These are phyloP conservation scores for Nakazawaea siamensis DNA, from an alignment of 805 yeast species.

Conservation along the genomic window DNA sequence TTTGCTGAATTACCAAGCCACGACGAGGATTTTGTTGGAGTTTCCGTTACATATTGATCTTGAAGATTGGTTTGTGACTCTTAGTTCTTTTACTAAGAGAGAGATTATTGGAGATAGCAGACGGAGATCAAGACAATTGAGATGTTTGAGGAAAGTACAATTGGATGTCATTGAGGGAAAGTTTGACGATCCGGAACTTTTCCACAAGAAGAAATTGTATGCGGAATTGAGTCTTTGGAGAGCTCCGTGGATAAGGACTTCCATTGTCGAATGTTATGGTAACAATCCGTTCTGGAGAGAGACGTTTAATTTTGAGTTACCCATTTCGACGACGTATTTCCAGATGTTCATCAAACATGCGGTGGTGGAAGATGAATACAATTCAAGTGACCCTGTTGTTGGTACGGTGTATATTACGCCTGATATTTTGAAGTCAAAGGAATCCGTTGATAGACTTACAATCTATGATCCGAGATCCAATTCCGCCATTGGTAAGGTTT, in stretches of 20 bases:
- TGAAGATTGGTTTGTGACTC: slow-evolving; percentile 71
- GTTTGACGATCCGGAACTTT: slow-evolving; percentile 23
- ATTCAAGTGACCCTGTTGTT: slow-evolving; percentile 29
- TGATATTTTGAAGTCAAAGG: slow-evolving; percentile 27
- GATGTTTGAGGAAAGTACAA: slow-evolving; percentile 44
- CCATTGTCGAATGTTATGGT: slow-evolving; percentile 38
- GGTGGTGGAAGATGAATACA: slow-evolving; percentile 16
- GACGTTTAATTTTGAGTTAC: slow-evolving; percentile 53
- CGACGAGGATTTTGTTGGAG: slow-evolving; percentile 38
- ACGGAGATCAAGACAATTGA: slow-evolving; percentile 27
- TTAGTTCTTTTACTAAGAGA: slow-evolving; percentile 52
- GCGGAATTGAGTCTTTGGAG: slow-evolving; percentile 71
- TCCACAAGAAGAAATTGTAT: slow-evolving; percentile 30
- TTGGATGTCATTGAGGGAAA: slow-evolving; percentile 62
- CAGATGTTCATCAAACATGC: slow-evolving; percentile 36
- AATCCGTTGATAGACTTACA: slow-evolving; percentile 3
- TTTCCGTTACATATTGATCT: slow-evolving; percentile 63
- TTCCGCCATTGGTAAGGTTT: slow-evolving; percentile 48
- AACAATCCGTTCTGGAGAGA: slow-evolving; percentile 80
- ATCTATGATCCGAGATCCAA: slow-evolving; percentile 25
- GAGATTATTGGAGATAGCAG: slow-evolving; percentile 34
- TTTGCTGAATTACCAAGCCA: slow-evolving; percentile 7
- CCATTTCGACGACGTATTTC: slow-evolving; percentile 44
- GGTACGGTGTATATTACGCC: slow-evolving; percentile 52
- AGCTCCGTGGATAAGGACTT: slow-evolving; percentile 71